phyloP scores from a whole-genome alignment of 1,284 basidiomycete genomes.

The Malassezia restricta region DNA sequence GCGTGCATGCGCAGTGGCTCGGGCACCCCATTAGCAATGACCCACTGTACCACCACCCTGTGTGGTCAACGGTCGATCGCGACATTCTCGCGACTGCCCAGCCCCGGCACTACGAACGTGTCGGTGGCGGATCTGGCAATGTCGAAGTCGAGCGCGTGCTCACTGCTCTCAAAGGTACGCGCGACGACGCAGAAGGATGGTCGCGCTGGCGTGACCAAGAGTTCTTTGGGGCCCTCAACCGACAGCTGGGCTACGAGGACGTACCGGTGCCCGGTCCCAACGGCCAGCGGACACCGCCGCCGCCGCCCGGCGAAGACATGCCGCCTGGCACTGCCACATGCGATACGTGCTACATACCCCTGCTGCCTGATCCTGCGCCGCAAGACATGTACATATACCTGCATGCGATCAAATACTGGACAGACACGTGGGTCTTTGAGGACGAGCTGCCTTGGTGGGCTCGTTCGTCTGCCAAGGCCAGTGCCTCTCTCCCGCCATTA shows the following conservation, averaged over 20 bases:
- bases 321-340: slow-evolving; percentile 25
- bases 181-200: slow-evolving; percentile 43
- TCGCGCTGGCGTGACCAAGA: slow-evolving; percentile 43
- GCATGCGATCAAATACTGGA: slow-evolving; percentile 46
- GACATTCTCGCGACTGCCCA: slow-evolving; percentile 25
- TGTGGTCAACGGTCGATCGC: slow-evolving; percentile 35
- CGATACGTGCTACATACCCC: slow-evolving; percentile 34
- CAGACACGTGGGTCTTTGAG: slow-evolving; percentile 40
- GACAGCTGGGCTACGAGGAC: slow-evolving; percentile 29
- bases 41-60: slow-evolving; percentile 46
- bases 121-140: slow-evolving; percentile 33
- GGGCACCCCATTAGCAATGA: slow-evolving; percentile 71
- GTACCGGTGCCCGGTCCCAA: slow-evolving; percentile 36
- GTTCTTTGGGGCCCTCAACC: slow-evolving; percentile 32
- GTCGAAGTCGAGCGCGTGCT: slow-evolving; percentile 36
- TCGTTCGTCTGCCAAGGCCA: slow-evolving; percentile 22
- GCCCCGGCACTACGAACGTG: slow-evolving; percentile 34
- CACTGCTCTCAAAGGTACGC: slow-evolving; percentile 37
- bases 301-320: slow-evolving; percentile 14
- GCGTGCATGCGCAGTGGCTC: slow-evolving; percentile 89
- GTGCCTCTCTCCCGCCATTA: not conserved
- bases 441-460: slow-evolving; percentile 45
- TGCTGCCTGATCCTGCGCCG: slow-evolving; percentile 35
- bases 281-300: slow-evolving; percentile 20
- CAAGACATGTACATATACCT: slow-evolving; percentile 43